A percentile compares a stretch with the other conserved stretches of the same genome.
Conservation (phyloP, 805 yeast genomes). For the Vanderwaltozyma polyspora region DNA sequence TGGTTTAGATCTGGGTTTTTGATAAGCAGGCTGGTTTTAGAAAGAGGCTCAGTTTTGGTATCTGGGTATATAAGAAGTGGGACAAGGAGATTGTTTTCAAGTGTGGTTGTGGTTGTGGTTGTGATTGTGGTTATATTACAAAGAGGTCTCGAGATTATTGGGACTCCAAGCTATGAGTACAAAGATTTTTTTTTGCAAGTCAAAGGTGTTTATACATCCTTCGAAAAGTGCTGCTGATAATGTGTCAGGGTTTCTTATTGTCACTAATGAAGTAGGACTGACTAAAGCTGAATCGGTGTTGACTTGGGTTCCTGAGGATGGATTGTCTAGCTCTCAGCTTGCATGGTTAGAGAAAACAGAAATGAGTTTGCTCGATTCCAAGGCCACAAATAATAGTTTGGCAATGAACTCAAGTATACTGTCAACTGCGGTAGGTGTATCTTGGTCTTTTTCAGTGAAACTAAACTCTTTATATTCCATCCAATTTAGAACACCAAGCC, state of each 20-base stretch:
- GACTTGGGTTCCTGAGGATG: constrained; percentile 20
- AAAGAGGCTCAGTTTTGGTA: no score
- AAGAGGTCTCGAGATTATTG: no score
- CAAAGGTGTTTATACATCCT: constrained; percentile 79
- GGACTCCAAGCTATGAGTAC: constrained; percentile 9
- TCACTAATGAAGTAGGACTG: constrained; percentile 40
- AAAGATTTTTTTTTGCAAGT: constrained; percentile 34
- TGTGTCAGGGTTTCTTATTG: constrained; percentile 62
- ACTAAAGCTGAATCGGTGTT: constrained; percentile 32
- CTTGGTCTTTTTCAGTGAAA: constrained; percentile 58
- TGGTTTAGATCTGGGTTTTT: no score
- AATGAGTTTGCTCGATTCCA: constrained; percentile 44
- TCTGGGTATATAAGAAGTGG: no score
- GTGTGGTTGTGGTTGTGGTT: no score
- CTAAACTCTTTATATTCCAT: constrained; percentile 59
- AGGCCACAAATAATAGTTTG: constrained; percentile 12
- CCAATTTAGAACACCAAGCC: constrained; percentile 71
- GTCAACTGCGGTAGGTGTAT: constrained; percentile 16
- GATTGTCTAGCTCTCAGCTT: constrained; percentile 7
- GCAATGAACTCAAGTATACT: constrained; percentile 6
- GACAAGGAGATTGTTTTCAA: no score
- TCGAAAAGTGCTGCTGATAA: constrained; percentile 63
- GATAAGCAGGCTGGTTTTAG: no score
- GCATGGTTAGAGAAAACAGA: constrained; percentile 13
- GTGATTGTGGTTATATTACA: no score